Evolutionary conservation across 352 stramenopile species (phyloP), one percentile per base, ranked within the genome.

Genomic region (Globisporangium sylvaticum): DNA sequence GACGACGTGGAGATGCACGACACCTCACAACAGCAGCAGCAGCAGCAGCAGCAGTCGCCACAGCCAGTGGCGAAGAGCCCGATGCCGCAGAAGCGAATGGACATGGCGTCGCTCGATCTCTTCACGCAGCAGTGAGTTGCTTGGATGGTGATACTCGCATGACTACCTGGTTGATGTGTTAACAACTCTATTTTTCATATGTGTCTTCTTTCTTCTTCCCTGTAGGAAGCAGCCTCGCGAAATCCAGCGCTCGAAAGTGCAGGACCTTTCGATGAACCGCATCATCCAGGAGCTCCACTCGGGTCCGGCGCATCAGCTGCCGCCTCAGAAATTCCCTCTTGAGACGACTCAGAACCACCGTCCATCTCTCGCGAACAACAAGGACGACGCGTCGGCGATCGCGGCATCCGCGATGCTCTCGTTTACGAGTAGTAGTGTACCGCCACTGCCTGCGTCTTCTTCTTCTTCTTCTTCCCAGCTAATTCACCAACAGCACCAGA

Each of bases 41-140:
- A 46, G 3, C 37, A 46, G 37, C 37, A 46, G 37, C 39, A 48
- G 18, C 50, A n/a, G 12, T 57, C 50, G 12, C 50, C 24, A 22
- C 50, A 1, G 12, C 4, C 14, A 12, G 18, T 12, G 14, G 4
- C 50, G 22, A 57, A 14, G 5, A 15, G 50, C 14, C 27, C 25
- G 14, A 14, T 15, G 25, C 25, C 57, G 1, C 62, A 72, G 1
- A 74, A 72, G 54, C 73, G 68, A 50, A 74, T 86, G 73, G 71
- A 86, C 72, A 89, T 89, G 79, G 73, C 77, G 58, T 86, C 80
- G 55, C 76, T 86, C 22, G 78, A 85, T 57, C 68, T 77, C 9
- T 84, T 80, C 31, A 57, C 75, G 24, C 64, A 69, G 34, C 63
- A 64, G 32, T 75, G 65, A 72, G 71, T 81, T n/a, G n/a, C n/a